phyloP scores from a whole-genome alignment of 169 alveolate genomes.

The Perkinsus olseni region DNA sequence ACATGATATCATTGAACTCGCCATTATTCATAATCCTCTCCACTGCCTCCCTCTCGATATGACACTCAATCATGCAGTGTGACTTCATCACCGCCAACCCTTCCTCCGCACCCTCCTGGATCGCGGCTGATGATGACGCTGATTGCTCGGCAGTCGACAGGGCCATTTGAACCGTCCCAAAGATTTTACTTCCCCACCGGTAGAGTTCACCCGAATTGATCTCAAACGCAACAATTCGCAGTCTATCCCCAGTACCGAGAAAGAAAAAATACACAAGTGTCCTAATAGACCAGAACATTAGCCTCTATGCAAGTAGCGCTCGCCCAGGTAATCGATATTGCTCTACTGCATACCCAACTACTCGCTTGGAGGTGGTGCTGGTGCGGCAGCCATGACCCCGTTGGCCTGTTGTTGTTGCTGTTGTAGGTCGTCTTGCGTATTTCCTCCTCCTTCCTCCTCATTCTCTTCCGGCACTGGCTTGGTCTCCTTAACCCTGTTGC shows the following conservation, averaged over 20 bases:
- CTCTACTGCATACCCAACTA: neutral
- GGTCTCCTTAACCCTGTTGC: neutral
- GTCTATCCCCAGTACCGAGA: neutral
- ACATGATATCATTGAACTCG: neutral
- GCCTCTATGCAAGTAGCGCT: neutral
- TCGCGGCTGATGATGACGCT: neutral
- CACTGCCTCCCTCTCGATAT: neutral
- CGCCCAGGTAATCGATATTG: neutral
- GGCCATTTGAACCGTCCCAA: neutral
- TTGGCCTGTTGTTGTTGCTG: neutral
- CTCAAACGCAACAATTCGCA: no score
- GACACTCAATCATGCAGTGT: neutral
- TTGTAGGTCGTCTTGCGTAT: neutral
- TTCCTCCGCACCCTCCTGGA: neutral
- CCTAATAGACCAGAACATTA: neutral
- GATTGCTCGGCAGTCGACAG: neutral
- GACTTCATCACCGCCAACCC: neutral
- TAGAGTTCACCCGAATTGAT: no score
- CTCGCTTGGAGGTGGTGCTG: neutral
- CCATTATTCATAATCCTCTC: neutral
- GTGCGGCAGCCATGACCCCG: neutral
- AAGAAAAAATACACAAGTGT: neutral
- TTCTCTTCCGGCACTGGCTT: neutral
- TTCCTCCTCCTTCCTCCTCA: neutral
- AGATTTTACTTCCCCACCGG: neutral